A percentile compares a stretch with the other conserved stretches of the same genome.
These are phyloP conservation scores for Tuber umbilicatum DNA, from an alignment of 495 filamentous ascomycete genomes.

Conservation along the genomic window DNA sequence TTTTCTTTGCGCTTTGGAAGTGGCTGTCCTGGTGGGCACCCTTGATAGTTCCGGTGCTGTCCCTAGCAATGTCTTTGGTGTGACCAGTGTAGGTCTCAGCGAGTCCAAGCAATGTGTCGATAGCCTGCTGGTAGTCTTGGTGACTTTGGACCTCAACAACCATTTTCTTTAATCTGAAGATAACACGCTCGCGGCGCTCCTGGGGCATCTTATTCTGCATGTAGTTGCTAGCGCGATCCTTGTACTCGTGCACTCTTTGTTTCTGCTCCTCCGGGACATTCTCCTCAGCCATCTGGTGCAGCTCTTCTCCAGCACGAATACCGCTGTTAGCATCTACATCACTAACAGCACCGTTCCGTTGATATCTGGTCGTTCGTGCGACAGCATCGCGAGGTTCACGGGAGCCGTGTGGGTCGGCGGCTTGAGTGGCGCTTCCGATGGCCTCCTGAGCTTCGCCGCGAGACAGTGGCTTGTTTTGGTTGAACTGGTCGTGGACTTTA, in stretches of 20 bases:
- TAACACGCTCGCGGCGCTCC: constrained; percentile 86
- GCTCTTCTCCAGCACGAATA: constrained; percentile 48
- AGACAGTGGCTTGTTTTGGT: constrained; percentile 52
- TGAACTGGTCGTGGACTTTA: constrained; percentile 56
- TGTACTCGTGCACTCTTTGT: constrained; percentile 52
- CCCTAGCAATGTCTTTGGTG: constrained; percentile 55
- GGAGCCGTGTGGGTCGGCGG: constrained; percentile 49
- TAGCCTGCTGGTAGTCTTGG: constrained; percentile 80
- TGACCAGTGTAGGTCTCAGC: constrained; percentile 83
- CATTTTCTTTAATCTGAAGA: constrained; percentile 97
- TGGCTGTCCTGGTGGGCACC: constrained; percentile 57
- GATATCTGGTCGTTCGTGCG: constrained; percentile 46
- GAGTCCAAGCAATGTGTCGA: constrained; percentile 73
- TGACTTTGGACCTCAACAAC: constrained; percentile 90
- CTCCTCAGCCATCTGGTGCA: constrained; percentile 49
- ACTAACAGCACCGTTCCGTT: constrained; percentile 45
- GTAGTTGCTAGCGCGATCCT: constrained; percentile 62
- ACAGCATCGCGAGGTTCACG: constrained; percentile 50
- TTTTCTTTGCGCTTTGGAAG: constrained; percentile 64
- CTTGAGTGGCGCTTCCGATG: constrained; percentile 52
- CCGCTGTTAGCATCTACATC: constrained; percentile 55
- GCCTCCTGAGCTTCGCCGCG: constrained; percentile 51
- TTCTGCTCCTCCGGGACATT: constrained; percentile 59
- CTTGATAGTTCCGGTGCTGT: constrained; percentile 61
- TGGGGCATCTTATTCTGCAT: constrained; percentile 75